These are phyloP conservation scores for Dothideomycetes sp. DNA, from an alignment of 2,329 filamentous ascomycete genomes.

Conservation along the genomic window DNA sequence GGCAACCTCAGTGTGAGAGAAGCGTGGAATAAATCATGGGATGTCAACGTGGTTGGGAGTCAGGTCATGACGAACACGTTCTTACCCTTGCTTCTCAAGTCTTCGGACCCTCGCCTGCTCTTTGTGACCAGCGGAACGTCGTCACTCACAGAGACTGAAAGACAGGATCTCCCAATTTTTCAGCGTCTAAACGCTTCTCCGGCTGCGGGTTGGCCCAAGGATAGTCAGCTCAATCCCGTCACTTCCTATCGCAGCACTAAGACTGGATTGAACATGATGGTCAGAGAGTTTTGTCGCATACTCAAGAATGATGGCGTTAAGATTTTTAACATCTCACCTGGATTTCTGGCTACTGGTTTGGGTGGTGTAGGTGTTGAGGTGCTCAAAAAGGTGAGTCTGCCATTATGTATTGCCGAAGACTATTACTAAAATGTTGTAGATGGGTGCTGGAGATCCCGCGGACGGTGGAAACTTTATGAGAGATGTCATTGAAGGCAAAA, in stretches of 20 bases:
- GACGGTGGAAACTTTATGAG: conserved; percentile 26
- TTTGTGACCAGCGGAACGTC: conserved; percentile 33
- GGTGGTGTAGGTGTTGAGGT: conserved; percentile 20
- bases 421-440: too few relatives aligned
- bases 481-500: conserved; percentile 28
- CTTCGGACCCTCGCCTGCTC: conserved; percentile 23
- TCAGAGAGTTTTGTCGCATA: conserved; percentile 34
- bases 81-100: conserved; percentile 27
- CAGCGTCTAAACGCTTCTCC: conserved; percentile 12
- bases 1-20: conserved; percentile 25
- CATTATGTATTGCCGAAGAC: too few relatives aligned
- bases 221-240: conserved; percentile 15
- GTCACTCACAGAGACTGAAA: conserved; percentile 23
- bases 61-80: conserved; percentile 25
- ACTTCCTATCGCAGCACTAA: conserved; percentile 32
- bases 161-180: too few relatives aligned
- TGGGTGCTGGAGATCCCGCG: conserved; percentile 26
- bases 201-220: conserved; percentile 39
- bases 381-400: conserved; percentile 21
- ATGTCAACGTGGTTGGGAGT: conserved; percentile 28
- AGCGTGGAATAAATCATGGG: conserved; percentile 25
- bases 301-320: conserved; percentile 35
- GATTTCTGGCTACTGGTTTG: conserved; percentile 35
- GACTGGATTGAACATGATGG: conserved; percentile 38
- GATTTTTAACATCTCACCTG: conserved; percentile 35